These are phyloP conservation scores for Tetraselmis striata DNA, from an alignment of 139 green algal species.

Conservation along the genomic window DNA sequence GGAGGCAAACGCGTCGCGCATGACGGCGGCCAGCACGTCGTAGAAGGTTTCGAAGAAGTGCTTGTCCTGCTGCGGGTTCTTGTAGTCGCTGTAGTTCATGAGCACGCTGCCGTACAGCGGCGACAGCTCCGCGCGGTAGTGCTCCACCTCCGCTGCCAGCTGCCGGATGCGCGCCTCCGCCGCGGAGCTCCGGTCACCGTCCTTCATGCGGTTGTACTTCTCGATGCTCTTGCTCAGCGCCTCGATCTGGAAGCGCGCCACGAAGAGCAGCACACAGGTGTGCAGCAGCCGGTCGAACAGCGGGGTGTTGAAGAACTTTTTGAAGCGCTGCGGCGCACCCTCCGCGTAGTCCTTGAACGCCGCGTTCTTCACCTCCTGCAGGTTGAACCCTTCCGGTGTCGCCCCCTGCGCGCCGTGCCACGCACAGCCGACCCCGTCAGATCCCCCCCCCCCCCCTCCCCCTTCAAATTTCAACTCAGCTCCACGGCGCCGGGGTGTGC, in stretches of 20 bases:
- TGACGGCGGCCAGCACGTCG: slow-evolving; percentile 15
- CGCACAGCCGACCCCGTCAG: too few species aligned
- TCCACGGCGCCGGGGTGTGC: neutral
- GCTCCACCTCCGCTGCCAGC: neutral
- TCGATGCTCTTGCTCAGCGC: slow-evolving; percentile 10
- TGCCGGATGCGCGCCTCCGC: neutral
- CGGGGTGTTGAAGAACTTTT: slow-evolving; percentile 12
- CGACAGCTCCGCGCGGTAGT: slow-evolving; percentile 4
- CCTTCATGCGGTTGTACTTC: slow-evolving; percentile 10
- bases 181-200: slow-evolving; percentile 4
- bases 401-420: neutral
- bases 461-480: too few species aligned
- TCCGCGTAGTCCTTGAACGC: slow-evolving; percentile 14
- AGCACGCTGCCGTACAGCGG: slow-evolving; percentile 14
- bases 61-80: slow-evolving; percentile 24
- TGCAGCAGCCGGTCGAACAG: slow-evolving; percentile 12
- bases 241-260: slow-evolving; percentile 7
- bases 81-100: slow-evolving; percentile 25
- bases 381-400: neutral
- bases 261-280: slow-evolving; percentile 10
- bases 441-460: neutral
- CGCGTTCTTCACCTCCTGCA: slow-evolving; percentile 10
- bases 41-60: slow-evolving; percentile 42
- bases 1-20: slow-evolving; percentile 21
- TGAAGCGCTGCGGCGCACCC: slow-evolving; percentile 10